These are phyloP conservation scores for Waltiozyma sp. DNA, from an alignment of 1,139 yeast species.

Conservation along the genomic window DNA sequence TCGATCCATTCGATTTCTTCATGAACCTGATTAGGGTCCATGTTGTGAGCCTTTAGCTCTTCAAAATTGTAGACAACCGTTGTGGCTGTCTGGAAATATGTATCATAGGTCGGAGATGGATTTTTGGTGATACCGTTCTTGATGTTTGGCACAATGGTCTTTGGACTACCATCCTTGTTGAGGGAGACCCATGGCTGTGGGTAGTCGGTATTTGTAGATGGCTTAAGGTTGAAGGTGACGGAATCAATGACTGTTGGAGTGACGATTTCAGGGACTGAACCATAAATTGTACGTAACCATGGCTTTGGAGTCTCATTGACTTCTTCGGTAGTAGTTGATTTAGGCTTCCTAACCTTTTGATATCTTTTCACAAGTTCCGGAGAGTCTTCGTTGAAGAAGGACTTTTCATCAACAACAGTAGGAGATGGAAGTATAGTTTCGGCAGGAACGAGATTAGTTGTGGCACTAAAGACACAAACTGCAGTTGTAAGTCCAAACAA, in stretches of 20 bases:
- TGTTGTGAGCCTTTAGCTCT: slow-evolving; percentile 57
- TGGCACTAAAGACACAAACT: slow-evolving; percentile 1
- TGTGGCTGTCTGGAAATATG: slow-evolving; percentile 65
- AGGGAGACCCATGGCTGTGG: slow-evolving; percentile 79
- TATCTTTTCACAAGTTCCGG: slow-evolving; percentile 13
- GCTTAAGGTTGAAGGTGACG: slow-evolving; percentile 68
- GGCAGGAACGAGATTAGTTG: slow-evolving; percentile 1
- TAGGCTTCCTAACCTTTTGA: slow-evolving; percentile 13
- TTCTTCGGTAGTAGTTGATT: slow-evolving; percentile 21
- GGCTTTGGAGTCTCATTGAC: slow-evolving; percentile 36
- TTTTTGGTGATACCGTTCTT: slow-evolving; percentile 62
- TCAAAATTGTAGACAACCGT: slow-evolving; percentile 46
- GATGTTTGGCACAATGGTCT: slow-evolving; percentile 62
- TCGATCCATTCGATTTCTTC: slow-evolving; percentile 43
- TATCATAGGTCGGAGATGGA: slow-evolving; percentile 60
- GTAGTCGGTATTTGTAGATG: slow-evolving; percentile 47
- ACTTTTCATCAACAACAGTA: not conserved
- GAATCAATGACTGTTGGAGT: slow-evolving; percentile 76
- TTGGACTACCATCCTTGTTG: slow-evolving; percentile 69
- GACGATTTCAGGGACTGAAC: slow-evolving; percentile 47
- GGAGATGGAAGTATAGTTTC: slow-evolving; percentile 7
- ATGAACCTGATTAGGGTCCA: slow-evolving; percentile 46
- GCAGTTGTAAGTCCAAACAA: not conserved
- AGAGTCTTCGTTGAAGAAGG: slow-evolving; percentile 21
- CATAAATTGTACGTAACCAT: slow-evolving; percentile 67